Evolutionary conservation across 345 rosid species (phyloP).

Genomic region (Hibiscus mutabilis): DNA sequence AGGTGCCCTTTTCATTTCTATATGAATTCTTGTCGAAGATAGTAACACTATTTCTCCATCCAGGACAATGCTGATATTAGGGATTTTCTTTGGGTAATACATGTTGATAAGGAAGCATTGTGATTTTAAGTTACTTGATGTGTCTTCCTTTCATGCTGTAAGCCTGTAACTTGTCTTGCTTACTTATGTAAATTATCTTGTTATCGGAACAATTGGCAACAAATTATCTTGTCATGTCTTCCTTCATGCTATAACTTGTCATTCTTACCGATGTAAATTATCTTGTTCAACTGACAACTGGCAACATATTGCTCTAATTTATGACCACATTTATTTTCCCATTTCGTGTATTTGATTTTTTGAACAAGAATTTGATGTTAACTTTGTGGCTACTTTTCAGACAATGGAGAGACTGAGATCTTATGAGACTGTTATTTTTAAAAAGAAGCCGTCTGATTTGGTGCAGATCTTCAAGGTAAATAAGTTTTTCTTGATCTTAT

Average conservation of each 20-base stretch:
- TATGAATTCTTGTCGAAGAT: neutral
- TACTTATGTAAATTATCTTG: neutral
- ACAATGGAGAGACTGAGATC: conserved; percentile 94
- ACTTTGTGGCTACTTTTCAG: conserved; percentile 33
- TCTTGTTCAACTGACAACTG: neutral
- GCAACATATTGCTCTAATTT: neutral
- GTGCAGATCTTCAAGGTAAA: conserved; percentile 95
- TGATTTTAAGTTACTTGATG: neutral
- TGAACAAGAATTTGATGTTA: conserved; percentile 6
- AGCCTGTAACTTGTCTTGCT: neutral
- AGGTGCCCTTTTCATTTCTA: neutral
- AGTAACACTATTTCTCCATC: neutral
- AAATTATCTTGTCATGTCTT: neutral
- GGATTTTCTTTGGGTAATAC: neutral
- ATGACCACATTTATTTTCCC: neutral
- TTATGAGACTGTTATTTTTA: conserved; percentile 77
- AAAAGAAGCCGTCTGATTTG: conserved; percentile 78
- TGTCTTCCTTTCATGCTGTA: neutral
- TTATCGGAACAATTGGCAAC: neutral
- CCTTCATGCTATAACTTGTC: neutral
- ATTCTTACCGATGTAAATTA: neutral
- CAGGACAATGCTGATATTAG: neutral
- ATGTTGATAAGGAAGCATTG: neutral
- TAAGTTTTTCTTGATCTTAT: conserved; percentile 13
- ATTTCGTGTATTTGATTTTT: neutral